phyloP scores from a whole-genome alignment of 768 basidiomycete genomes.

The Podaxis carcinomalis region DNA sequence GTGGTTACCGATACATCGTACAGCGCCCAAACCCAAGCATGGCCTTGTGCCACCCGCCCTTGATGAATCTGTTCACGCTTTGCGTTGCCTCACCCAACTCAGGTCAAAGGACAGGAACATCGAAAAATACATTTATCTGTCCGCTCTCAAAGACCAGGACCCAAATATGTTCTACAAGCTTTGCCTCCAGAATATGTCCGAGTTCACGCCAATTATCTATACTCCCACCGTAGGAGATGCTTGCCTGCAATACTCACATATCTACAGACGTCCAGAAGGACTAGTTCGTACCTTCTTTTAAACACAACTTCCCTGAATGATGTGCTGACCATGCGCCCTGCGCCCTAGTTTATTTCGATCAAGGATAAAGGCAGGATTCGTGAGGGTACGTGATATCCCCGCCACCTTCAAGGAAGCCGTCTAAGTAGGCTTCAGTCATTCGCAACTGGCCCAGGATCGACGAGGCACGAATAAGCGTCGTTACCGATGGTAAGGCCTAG shows the following conservation, averaged over 20 bases:
- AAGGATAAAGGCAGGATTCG: constrained; percentile 81
- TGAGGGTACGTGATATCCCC: constrained; percentile 25
- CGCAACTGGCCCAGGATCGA: constrained; percentile 67
- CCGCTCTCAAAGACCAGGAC: constrained; percentile 69
- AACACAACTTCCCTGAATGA: not conserved
- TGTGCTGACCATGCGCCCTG: constrained; percentile 13
- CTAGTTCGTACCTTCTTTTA: constrained; percentile 38
- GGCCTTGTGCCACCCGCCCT: constrained; percentile 63
- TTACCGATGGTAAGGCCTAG: constrained; percentile 68
- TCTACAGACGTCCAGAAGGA: constrained; percentile 72
- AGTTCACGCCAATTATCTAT: constrained; percentile 78
- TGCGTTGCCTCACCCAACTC: constrained; percentile 65
- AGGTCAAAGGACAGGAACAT: constrained; percentile 70
- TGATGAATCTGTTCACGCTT: constrained; percentile 44
- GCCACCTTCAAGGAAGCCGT: not conserved
- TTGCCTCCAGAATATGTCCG: constrained; percentile 67
- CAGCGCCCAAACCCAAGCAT: constrained; percentile 41
- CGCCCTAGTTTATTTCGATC: constrained; percentile 64
- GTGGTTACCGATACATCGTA: constrained; percentile 11
- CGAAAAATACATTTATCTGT: constrained; percentile 85
- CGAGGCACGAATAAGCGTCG: constrained; percentile 85
- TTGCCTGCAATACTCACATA: constrained; percentile 78
- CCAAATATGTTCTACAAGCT: constrained; percentile 75
- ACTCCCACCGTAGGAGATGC: constrained; percentile 93
- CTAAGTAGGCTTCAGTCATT: constrained; percentile 38